Percentiles rank a stretch among this genome's conserved stretches.
These are phyloP conservation scores for Pyrenula massariospora DNA, from an alignment of 495 filamentous ascomycete species.

Conservation along the genomic window DNA sequence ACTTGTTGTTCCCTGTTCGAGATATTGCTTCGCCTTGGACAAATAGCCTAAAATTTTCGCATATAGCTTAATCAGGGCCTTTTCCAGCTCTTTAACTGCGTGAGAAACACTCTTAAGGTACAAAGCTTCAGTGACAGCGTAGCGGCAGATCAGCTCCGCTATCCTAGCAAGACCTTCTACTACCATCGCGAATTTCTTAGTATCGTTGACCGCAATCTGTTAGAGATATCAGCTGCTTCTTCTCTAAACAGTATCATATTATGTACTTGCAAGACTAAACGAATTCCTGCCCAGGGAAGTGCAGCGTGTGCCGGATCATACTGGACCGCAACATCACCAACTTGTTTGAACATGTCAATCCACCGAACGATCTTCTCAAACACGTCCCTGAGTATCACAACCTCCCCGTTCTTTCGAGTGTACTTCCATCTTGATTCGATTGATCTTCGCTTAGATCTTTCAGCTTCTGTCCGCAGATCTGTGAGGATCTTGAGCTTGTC, in stretches of 20 bases:
- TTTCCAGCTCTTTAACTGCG: conserved; percentile 4
- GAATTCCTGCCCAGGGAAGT: conserved; percentile 31
- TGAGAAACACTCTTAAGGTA: neutral
- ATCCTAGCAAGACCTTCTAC: conserved; percentile 7
- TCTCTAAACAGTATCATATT: neutral
- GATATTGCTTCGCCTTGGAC: conserved; percentile 7
- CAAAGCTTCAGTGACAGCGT: conserved; percentile 6
- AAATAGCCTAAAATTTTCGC: conserved; percentile 7
- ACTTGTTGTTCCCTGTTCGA: neutral
- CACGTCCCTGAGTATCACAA: conserved; percentile 18
- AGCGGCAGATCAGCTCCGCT: conserved; percentile 5
- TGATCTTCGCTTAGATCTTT: neutral
- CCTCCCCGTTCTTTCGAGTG: conserved; percentile 12
- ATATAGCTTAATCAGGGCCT: conserved; percentile 11
- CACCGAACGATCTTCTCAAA: conserved; percentile 24
- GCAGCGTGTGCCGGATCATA: conserved; percentile 28
- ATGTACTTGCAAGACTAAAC: conserved; percentile 19
- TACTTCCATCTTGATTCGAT: neutral
- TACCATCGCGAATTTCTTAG: conserved; percentile 6
- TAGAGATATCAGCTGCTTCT: neutral
- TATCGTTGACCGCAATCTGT: conserved; percentile 6
- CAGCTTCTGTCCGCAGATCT: neutral
- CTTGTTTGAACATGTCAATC: conserved; percentile 23
- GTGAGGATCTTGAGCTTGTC: neutral
- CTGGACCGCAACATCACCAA: conserved; percentile 25